These are phyloP conservation scores for Fusarium buxicola DNA, from an alignment of 2,329 filamentous ascomycete species.

Conservation along the genomic window DNA sequence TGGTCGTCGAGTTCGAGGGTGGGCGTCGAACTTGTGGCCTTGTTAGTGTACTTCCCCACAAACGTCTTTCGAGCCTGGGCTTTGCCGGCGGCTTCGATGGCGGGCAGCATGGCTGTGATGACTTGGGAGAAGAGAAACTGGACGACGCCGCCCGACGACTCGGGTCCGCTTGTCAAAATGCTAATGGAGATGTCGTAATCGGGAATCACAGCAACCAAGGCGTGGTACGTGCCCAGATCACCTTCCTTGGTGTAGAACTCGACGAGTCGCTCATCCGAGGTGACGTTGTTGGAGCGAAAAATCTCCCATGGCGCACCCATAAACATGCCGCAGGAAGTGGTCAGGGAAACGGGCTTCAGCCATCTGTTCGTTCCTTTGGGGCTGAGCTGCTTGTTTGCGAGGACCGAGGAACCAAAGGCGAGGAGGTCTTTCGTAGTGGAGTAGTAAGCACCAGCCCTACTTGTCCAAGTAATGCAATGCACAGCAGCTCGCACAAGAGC, in stretches of 20 bases:
- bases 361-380: background rate
- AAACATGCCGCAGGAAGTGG: background rate
- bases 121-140: constrained; percentile 12
- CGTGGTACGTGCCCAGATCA: constrained; percentile 7
- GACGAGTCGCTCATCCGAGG: constrained; percentile 4
- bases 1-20: background rate
- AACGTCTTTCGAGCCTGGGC: background rate
- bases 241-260: constrained; percentile 20
- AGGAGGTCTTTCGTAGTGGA: constrained; percentile 21
- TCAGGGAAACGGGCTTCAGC: constrained; percentile 16
- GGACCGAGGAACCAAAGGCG: constrained; percentile 12
- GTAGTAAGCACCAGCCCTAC: constrained; percentile 16
- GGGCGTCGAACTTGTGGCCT: background rate
- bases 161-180: background rate
- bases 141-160: background rate
- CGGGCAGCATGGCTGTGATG: background rate
- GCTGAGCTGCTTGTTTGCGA: constrained; percentile 1
- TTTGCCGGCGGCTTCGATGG: constrained; percentile 13
- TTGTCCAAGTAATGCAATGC: background rate
- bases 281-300: constrained; percentile 19
- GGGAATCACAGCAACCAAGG: constrained; percentile 4
- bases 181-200: constrained; percentile 17
- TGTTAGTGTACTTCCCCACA: constrained; percentile 2
- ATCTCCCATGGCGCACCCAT: constrained; percentile 18
- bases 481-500: accelerated